These are phyloP conservation scores for Yamadazyma scolyti DNA, from an alignment of 805 yeast species.

Conservation along the genomic window DNA sequence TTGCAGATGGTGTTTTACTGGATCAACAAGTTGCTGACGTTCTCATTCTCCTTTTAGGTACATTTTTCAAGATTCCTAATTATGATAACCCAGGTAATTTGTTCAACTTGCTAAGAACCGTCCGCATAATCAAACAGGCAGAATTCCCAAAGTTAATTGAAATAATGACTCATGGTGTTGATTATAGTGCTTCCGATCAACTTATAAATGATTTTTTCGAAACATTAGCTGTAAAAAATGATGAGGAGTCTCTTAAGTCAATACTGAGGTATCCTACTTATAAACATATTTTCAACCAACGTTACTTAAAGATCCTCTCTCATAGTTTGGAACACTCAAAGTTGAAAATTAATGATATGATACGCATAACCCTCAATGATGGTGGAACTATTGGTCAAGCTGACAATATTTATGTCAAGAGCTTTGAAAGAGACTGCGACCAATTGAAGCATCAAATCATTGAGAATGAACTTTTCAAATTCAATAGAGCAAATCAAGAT, in stretches of 20 bases:
- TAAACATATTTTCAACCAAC: conserved; percentile 22
- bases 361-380: conserved; percentile 27
- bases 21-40: conserved; percentile 30
- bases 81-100: conserved; percentile 19
- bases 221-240: conserved; percentile 28
- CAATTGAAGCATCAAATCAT: conserved; percentile 31
- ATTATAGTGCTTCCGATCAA: conserved; percentile 13
- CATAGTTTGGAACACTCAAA: conserved; percentile 13
- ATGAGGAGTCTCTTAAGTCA: conserved; percentile 30
- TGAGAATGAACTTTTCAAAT: conserved; percentile 45
- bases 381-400: conserved; percentile 32
- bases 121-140: conserved; percentile 27
- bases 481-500: conserved; percentile 59
- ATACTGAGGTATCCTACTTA: conserved; percentile 27
- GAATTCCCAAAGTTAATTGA: conserved; percentile 17
- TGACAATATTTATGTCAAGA: conserved; percentile 30
- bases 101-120: conserved; percentile 34
- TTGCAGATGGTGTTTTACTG: conserved; percentile 27
- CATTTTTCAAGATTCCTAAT: conserved; percentile 19
- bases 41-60: conserved; percentile 29
- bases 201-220: conserved; percentile 28
- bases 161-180: conserved; percentile 13
- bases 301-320: conserved; percentile 19
- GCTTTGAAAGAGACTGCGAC: conserved; percentile 33
- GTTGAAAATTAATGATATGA: conserved; percentile 27